Evolutionary conservation across 2,329 filamentous ascomycete genomes (phyloP).

Genomic region (Ascochyta fabae): DNA sequence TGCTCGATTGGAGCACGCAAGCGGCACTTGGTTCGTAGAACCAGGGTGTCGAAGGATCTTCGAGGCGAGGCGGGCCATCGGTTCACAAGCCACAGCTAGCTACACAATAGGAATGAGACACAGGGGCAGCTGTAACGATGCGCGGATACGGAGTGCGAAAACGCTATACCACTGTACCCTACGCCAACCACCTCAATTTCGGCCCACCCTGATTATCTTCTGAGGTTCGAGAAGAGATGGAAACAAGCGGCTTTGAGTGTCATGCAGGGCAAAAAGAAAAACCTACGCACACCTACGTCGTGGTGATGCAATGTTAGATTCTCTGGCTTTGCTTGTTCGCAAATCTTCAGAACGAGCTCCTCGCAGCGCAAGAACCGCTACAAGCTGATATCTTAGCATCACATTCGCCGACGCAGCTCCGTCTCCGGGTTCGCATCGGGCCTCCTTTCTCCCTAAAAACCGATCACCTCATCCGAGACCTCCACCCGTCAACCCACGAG

Average conservation of each 20-base stretch:
- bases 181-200: slow-evolving; percentile 14
- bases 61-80: slow-evolving; percentile 13
- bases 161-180: slow-evolving; percentile 4
- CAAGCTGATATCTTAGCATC: neutral
- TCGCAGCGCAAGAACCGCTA: neutral
- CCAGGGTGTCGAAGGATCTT: slow-evolving; percentile 16
- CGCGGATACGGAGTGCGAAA: slow-evolving; percentile 1
- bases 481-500: slow-evolving; percentile 6
- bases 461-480: slow-evolving; percentile 7
- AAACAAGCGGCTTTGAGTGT: slow-evolving; percentile 1
- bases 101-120: slow-evolving; percentile 1
- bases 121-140: slow-evolving; percentile 13
- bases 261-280: slow-evolving; percentile 8
- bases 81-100: slow-evolving; percentile 16
- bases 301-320: slow-evolving; percentile 12
- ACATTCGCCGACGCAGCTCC: slow-evolving; percentile 5
- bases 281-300: slow-evolving; percentile 10
- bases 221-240: slow-evolving; percentile 3
- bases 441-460: neutral
- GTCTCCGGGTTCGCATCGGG: slow-evolving; percentile 1
- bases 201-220: slow-evolving; percentile 5
- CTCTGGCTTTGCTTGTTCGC: neutral
- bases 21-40: slow-evolving; percentile 13
- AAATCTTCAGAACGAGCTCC: neutral
- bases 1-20: slow-evolving; percentile 1